Evolutionary conservation across 495 filamentous ascomycete genomes (phyloP).

Genomic region (Hyaloscypha variabilis): DNA sequence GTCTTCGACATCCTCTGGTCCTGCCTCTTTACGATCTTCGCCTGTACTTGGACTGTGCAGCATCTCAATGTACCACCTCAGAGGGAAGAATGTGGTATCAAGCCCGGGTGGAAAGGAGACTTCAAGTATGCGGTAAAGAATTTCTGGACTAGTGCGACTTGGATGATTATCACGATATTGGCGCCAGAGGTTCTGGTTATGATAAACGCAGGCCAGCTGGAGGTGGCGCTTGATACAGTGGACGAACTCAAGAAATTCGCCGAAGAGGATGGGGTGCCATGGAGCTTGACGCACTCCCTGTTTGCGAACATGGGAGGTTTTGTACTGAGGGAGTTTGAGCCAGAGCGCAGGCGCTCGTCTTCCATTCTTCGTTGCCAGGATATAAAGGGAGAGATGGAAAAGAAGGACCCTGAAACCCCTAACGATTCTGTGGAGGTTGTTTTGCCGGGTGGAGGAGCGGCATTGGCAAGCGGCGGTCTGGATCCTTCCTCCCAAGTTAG

Average conservation of each 20-base stretch:
- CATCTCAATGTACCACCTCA: constrained; percentile 34
- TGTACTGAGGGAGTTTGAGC: background rate
- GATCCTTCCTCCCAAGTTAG: too few relatives aligned
- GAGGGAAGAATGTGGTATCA: background rate
- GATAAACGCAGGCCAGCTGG: background rate
- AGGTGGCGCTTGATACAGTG: constrained; percentile 10
- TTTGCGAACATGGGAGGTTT: constrained; percentile 21
- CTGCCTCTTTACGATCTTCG: constrained; percentile 33
- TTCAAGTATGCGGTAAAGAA: constrained; percentile 20
- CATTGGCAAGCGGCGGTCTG: too few relatives aligned
- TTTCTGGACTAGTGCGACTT: constrained; percentile 5
- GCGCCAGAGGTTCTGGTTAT: constrained; percentile 32
- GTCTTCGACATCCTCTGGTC: constrained; percentile 24
- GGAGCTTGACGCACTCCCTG: constrained; percentile 12
- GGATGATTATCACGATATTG: constrained; percentile 33
- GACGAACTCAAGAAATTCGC: constrained; percentile 15
- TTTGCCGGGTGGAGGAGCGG: too few relatives aligned
- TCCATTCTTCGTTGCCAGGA: too few relatives aligned
- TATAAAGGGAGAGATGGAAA: too few relatives aligned
- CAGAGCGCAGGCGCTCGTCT: background rate
- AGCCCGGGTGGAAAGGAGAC: constrained; percentile 14
- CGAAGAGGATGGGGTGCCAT: background rate
- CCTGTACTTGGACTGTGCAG: constrained; percentile 38
- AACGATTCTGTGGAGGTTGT: too few relatives aligned
- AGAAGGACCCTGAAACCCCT: too few relatives aligned